A percentile compares a stretch with the other conserved stretches of the same genome.
Evolutionary conservation across 2,329 filamentous ascomycete genomes (phyloP).

Genomic region (Pseudopyrenochaeta lycopersici): DNA sequence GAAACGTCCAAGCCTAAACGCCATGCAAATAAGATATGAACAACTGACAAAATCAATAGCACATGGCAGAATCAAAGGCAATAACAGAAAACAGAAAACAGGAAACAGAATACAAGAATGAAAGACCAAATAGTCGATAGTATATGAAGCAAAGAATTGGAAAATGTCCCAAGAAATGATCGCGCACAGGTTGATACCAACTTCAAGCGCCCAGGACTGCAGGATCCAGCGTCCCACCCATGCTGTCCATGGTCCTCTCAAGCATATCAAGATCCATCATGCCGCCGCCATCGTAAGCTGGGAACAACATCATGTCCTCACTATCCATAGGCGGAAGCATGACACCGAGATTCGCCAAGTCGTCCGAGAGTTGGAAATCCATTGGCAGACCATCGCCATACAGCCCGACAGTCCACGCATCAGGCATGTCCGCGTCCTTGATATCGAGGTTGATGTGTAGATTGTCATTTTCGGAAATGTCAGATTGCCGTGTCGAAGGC

Average conservation of each 20-base stretch:
- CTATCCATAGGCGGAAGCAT: conserved; percentile 44
- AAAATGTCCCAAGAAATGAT: not conserved
- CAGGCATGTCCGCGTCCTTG: conserved; percentile 45
- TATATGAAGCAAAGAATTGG: not conserved
- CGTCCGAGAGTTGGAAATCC: conserved; percentile 42
- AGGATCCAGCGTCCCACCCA: conserved; percentile 30
- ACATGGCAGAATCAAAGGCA: conserved; percentile 1
- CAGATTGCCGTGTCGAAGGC: conserved; percentile 49
- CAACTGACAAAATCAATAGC: not conserved
- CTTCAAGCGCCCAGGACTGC: conserved; percentile 17
- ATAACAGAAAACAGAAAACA: not conserved
- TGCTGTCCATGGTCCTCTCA: conserved; percentile 44
- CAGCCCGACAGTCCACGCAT: conserved; percentile 40
- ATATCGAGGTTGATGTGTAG: conserved; percentile 51
- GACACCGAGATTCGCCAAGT: conserved; percentile 41
- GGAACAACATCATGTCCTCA: conserved; percentile 47
- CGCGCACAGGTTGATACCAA: not conserved
- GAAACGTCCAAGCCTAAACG: not conserved
- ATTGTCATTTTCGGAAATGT: conserved; percentile 54
- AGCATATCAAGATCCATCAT: conserved; percentile 47
- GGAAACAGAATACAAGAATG: no score
- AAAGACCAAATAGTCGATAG: not conserved
- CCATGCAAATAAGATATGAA: not conserved
- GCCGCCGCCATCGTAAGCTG: conserved; percentile 29
- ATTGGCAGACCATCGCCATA: conserved; percentile 39